phyloP scores from a whole-genome alignment of 768 basidiomycete species.

The Lactarius psammicola region DNA sequence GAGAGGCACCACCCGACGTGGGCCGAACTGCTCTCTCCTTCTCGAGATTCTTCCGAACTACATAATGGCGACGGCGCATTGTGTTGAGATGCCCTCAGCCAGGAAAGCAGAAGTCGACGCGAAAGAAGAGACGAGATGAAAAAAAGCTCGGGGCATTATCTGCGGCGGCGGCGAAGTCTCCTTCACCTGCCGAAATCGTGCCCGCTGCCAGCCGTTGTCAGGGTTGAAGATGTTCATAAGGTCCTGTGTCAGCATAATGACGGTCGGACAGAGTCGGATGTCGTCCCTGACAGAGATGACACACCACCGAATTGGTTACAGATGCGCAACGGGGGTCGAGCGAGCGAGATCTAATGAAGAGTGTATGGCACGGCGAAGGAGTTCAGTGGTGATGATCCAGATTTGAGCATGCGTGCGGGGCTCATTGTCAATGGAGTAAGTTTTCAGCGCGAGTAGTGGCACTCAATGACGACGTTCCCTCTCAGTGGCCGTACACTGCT shows the following conservation, averaged over 20 bases:
- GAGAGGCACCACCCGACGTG: not conserved
- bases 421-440: constrained; percentile 18
- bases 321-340: not conserved
- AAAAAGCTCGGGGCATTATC: not conserved
- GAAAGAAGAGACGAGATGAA: constrained; percentile 12
- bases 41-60: not conserved
- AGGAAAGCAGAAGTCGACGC: constrained; percentile 1
- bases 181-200: not conserved
- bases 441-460: not conserved
- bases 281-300: not conserved
- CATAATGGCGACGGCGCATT: not conserved
- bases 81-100: not conserved
- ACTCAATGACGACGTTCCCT: not conserved
- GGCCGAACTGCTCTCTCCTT: not conserved
- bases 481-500: constrained; percentile 19
- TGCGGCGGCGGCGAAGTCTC: not conserved
- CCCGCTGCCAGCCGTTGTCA: not conserved
- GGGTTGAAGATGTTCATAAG: not conserved
- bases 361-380: not conserved
- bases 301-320: not conserved
- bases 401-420: constrained; percentile 19
- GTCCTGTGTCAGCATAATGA: not conserved
- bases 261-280: not conserved
- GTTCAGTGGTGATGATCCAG: not conserved
- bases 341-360: not conserved